Percentiles rank a stretch among this genome's conserved stretches.
These are phyloP conservation scores for Omphalotus olearius DNA, from an alignment of 1,284 basidiomycete genomes.

Conservation along the genomic window DNA sequence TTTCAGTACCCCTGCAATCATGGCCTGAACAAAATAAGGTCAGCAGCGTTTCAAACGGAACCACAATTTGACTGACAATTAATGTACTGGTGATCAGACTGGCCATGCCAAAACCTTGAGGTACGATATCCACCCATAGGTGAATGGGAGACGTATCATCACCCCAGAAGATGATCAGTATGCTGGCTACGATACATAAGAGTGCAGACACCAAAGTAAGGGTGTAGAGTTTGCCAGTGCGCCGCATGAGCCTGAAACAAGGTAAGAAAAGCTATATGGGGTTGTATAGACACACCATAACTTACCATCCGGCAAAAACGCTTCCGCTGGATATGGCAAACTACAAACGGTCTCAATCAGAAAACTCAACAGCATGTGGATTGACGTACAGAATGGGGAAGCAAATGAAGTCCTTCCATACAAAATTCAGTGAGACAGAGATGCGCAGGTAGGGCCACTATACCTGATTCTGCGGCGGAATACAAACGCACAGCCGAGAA, in stretches of 20 bases:
- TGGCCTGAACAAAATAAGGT: slow-evolving; percentile 46
- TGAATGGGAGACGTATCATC: slow-evolving; percentile 57
- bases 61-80: slow-evolving; percentile 51
- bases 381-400: slow-evolving; percentile 66
- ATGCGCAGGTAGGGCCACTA: slow-evolving; percentile 14
- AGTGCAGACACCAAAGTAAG: slow-evolving; percentile 61
- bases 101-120: slow-evolving; percentile 80
- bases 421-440: slow-evolving; percentile 11
- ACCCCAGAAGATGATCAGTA: slow-evolving; percentile 59
- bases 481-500: slow-evolving; percentile 82
- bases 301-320: slow-evolving; percentile 83
- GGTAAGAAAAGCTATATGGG: slow-evolving; percentile 4
- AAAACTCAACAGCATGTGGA: slow-evolving; percentile 14
- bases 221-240: slow-evolving; percentile 76
- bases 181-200: slow-evolving; percentile 50
- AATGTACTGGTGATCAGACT: slow-evolving; percentile 80
- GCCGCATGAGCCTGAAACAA: slow-evolving; percentile 67
- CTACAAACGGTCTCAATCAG: slow-evolving; percentile 29
- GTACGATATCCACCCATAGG: slow-evolving; percentile 74
- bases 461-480: slow-evolving; percentile 69
- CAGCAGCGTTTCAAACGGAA: slow-evolving; percentile 8
- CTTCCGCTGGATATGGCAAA: slow-evolving; percentile 77
- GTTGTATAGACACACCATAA: slow-evolving; percentile 25
- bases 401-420: slow-evolving; percentile 62
- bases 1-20: slow-evolving; percentile 77